phyloP scores from a whole-genome alignment of 2,329 filamentous ascomycete species.

The Plenodomus biglobosus region DNA sequence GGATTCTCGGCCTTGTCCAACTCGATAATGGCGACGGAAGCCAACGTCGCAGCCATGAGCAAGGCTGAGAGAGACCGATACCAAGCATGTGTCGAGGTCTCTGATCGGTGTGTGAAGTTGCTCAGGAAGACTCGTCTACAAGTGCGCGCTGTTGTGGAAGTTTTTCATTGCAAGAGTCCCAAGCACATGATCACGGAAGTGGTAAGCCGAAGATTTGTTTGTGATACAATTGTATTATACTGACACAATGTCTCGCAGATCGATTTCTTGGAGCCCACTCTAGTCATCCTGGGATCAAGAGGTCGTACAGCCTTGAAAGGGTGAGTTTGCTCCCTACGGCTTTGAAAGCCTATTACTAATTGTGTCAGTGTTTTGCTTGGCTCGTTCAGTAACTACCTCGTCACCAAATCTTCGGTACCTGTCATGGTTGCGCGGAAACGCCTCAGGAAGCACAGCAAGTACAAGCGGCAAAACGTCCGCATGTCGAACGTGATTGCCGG shows the following conservation, averaged over 20 bases:
- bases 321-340: constrained; percentile 55
- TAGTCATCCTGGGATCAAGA: constrained; percentile 90
- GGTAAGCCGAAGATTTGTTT: constrained; percentile 46
- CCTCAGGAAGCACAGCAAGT: constrained; percentile 81
- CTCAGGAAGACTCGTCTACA: constrained; percentile 89
- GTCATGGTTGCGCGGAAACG: constrained; percentile 97
- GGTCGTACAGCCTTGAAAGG: constrained; percentile 91
- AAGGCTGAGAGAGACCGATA: constrained; percentile 74
- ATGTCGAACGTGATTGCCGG: constrained; percentile 81
- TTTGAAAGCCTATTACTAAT: constrained; percentile 23
- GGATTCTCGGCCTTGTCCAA: constrained; percentile 38
- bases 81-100: constrained; percentile 79
- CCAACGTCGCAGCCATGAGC: constrained; percentile 46
- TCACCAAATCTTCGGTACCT: constrained; percentile 93
- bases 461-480: constrained; percentile 68
- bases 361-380: constrained; percentile 78
- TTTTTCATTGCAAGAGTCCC: constrained; percentile 97
- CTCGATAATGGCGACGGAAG: constrained; percentile 38
- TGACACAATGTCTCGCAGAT: constrained; percentile 58
- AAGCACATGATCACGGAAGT: constrained; percentile 96
- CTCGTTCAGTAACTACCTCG: constrained; percentile 95
- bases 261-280: constrained; percentile 84
- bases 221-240: constrained; percentile 16
- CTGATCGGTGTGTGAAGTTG: constrained; percentile 78
- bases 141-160: constrained; percentile 90